Evolutionary conservation across 148 eudicot species (phyloP), one percentile per base, ranked within the genome.

Genomic region (Suaeda aralocaspica): DNA sequence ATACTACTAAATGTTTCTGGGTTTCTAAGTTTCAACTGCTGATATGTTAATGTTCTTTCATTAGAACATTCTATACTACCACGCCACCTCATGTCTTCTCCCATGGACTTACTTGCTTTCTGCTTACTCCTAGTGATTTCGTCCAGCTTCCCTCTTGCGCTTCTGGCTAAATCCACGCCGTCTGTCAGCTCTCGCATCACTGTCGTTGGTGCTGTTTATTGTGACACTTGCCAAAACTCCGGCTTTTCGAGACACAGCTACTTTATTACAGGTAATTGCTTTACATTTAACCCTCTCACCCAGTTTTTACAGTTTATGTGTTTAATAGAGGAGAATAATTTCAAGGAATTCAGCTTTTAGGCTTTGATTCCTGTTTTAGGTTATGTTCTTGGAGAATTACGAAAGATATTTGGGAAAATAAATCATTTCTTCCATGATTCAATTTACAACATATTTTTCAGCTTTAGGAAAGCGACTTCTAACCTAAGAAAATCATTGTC

Each of bases 171-270:
- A 45, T 59, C 83, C 36, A 29, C 71, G 1, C 57, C 74, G 3
- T 64, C 59, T 31, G 67, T 76, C 62, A 31, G 72, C 50, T 83
- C 96, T 26, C 84, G 76, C 34, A 82, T 91, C 76, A 82, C 89
- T 0, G 69, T 91, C 7, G 80, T 81, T 2, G 97, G 95, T 53
- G 80, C 84, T 45, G 95, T 91, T 18, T 89, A 76, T 74, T 91
- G 97, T 41, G 97, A 91, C 66, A 80, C 82, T 9, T 89, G 97
- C 78, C 70, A 75, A 59, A 74, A 58, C 68, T 75, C 78, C 67
- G 79, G 75, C 62, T 85, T 88, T 84, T 77, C 92, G 34, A 74
- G 52, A 30, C 64, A 82, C 66, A 85, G 90, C 87, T 91, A 89
- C 80, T 89, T 89, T 81, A 80, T 91, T 69, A 81, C 86, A 81